Evolutionary conservation across 1,284 basidiomycete species (phyloP).

Genomic region (Rhizoctonia solani): DNA sequence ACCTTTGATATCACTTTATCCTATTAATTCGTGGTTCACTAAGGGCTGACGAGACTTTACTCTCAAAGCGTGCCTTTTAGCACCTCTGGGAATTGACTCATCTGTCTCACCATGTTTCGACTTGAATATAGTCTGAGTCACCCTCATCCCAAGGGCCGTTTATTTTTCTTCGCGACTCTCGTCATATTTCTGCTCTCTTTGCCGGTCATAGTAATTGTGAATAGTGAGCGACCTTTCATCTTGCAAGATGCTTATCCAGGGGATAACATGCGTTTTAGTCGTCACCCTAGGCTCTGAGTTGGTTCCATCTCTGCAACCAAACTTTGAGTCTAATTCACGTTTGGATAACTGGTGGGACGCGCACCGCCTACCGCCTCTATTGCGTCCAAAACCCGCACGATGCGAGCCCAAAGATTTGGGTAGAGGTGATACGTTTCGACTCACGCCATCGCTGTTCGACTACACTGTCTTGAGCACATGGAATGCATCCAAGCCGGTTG

Average conservation of each 20-base stretch:
- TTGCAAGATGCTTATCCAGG: not conserved
- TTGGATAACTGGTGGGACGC: not conserved
- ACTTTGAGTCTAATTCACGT: not conserved
- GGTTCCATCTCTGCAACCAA: conserved; percentile 12
- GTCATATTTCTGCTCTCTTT: not conserved
- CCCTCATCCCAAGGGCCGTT: not conserved
- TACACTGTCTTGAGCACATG: conserved; percentile 18
- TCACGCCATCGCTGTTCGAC: conserved; percentile 13
- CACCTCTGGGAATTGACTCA: no score
- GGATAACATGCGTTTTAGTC: not conserved
- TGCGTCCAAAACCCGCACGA: not conserved
- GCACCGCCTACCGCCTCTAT: not conserved
- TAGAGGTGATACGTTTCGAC: conserved; percentile 9
- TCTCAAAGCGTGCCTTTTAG: no score
- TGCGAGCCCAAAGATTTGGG: conserved; percentile 22
- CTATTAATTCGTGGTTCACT: no score
- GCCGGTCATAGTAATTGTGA: conserved; percentile 7
- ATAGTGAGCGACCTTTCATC: not conserved
- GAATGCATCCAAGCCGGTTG: not conserved
- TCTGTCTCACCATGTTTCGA: no score
- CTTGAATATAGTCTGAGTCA: conserved; percentile 12
- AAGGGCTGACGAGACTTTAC: no score
- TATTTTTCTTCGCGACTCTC: not conserved
- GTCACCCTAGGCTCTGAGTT: conserved; percentile 14
- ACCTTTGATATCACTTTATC: no score